Evolutionary conservation across 805 yeast genomes (phyloP).

Genomic region (Wickerhamomyces hampshirensis): DNA sequence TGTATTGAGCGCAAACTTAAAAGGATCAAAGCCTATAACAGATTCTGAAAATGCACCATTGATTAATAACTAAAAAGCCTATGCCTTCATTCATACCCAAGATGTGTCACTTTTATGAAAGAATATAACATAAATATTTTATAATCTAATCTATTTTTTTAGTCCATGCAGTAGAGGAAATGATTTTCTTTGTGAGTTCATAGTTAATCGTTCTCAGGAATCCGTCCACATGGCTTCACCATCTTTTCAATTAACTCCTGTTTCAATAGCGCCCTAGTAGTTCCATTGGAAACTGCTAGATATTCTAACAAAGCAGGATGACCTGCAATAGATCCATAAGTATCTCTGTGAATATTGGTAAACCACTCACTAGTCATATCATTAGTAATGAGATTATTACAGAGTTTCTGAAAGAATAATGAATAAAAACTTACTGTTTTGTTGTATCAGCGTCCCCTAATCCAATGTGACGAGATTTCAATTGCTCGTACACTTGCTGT

Average conservation of each 20-base stretch:
- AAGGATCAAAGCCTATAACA: constrained; percentile 1
- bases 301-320: constrained; percentile 53
- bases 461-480: constrained; percentile 64
- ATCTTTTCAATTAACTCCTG: constrained; percentile 35
- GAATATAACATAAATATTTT: background rate
- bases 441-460: constrained; percentile 73
- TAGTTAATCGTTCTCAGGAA: no score
- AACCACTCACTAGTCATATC: constrained; percentile 53
- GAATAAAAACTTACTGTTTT: constrained; percentile 29
- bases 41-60: constrained; percentile 36
- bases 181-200: no score
- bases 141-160: background rate
- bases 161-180: constrained; percentile 4
- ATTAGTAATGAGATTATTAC: no score
- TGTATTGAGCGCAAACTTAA: constrained; percentile 36
- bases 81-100: no score
- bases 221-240: constrained; percentile 32
- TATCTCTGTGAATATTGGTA: constrained; percentile 60
- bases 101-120: no score
- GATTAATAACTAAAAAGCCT: constrained; percentile 20
- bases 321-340: constrained; percentile 56
- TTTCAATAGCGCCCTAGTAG: constrained; percentile 32
- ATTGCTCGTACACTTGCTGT: constrained; percentile 47
- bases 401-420: no score
- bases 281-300: constrained; percentile 46